Evolutionary conservation across 768 basidiomycete species (phyloP).

Genomic region (Candolleomyces aberdarensis): DNA sequence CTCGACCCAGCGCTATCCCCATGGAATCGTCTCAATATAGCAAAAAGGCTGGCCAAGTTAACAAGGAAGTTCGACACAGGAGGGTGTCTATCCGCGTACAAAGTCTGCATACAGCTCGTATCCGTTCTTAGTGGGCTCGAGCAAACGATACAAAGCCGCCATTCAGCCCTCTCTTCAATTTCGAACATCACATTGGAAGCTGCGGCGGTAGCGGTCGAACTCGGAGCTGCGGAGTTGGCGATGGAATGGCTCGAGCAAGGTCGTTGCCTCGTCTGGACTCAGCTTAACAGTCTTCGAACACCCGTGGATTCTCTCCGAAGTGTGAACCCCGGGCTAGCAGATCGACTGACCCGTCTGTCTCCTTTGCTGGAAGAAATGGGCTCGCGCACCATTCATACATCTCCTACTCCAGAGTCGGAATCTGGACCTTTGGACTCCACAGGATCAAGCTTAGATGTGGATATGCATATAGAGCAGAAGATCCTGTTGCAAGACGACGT

Average conservation of each 20-base stretch:
- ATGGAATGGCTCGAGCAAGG: conserved; percentile 34
- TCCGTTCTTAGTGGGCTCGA: neutral
- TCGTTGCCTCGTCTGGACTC: conserved; percentile 25
- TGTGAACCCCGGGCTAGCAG: conserved; percentile 9
- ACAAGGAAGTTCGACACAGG: neutral
- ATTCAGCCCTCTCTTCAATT: neutral
- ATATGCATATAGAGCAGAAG: neutral
- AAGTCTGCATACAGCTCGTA: neutral
- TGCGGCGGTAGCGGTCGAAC: conserved; percentile 22
- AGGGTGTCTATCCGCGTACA: neutral
- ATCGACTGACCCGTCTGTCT: neutral
- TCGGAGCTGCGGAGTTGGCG: conserved; percentile 16
- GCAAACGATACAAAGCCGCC: conserved; percentile 3
- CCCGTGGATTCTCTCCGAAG: conserved; percentile 17
- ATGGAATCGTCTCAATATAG: neutral
- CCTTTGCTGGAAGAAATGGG: neutral
- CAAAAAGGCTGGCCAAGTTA: neutral
- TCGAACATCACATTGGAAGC: conserved; percentile 11
- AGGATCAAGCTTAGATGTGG: no score
- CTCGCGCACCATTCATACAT: no score
- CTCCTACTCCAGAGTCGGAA: no score
- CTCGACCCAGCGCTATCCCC: neutral
- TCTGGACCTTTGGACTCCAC: no score
- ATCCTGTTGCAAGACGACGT: conserved; percentile 15
- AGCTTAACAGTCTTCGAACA: conserved; percentile 20